Evolutionary conservation across 2,329 filamentous ascomycete genomes (phyloP).

Genomic region (Fusarium caatingaense): DNA sequence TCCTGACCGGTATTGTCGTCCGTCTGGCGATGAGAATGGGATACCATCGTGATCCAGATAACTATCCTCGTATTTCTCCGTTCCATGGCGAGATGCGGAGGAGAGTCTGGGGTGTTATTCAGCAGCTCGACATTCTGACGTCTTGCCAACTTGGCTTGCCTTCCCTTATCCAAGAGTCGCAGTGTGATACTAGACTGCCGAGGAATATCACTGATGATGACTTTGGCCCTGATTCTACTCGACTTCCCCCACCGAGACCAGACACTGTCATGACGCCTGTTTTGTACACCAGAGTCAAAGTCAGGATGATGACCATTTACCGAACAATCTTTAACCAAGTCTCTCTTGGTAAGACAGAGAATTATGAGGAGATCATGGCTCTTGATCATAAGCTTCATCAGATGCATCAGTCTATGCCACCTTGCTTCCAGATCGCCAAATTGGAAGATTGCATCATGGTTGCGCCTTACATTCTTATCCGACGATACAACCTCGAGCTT

Average conservation of each 20-base stretch:
- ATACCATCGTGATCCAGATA: constrained; percentile 33
- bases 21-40: constrained; percentile 39
- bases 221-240: constrained; percentile 11
- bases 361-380: constrained; percentile 34
- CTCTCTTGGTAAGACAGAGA: constrained; percentile 17
- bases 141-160: constrained; percentile 34
- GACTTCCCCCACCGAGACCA: constrained; percentile 20
- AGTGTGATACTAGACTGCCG: constrained; percentile 26
- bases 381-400: constrained; percentile 26
- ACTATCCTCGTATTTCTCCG: constrained; percentile 11
- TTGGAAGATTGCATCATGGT: constrained; percentile 33
- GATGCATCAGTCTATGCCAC: constrained; percentile 16
- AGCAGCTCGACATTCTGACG: constrained; percentile 27
- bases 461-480: constrained; percentile 22
- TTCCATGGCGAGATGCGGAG: constrained; percentile 39
- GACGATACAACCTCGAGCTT: constrained; percentile 31
- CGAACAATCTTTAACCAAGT: constrained; percentile 37
- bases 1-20: constrained; percentile 21
- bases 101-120: constrained; percentile 26
- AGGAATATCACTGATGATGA: constrained; percentile 32
- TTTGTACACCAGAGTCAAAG: constrained; percentile 27
- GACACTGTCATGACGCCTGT: constrained; percentile 16
- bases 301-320: constrained; percentile 27
- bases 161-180: constrained; percentile 23
- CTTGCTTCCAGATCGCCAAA: constrained; percentile 19